Conservation (phyloP, 2,329 filamentous ascomycete species). For the Lachnellula occidentalis region DNA sequence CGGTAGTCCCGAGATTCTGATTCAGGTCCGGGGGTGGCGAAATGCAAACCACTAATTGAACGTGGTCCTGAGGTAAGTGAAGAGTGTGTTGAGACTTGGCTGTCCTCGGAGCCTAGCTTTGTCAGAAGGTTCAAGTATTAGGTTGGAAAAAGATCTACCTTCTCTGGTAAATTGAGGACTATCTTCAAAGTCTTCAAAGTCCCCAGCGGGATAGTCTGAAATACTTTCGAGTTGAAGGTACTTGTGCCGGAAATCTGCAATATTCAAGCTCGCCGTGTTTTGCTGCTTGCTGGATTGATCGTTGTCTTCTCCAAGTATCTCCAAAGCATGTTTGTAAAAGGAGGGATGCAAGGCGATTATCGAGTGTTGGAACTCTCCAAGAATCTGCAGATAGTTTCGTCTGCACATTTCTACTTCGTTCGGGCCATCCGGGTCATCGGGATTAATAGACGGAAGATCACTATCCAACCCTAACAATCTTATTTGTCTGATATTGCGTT, state of each 20-base stretch:
- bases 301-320: constrained; percentile 13
- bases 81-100: not conserved
- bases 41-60: too few relatives aligned
- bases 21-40: too few relatives aligned
- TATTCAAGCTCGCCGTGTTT: not conserved
- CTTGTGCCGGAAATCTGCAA: constrained; percentile 14
- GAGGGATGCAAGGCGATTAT: constrained; percentile 8
- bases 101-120: not conserved
- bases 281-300: not conserved
- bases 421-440: not conserved
- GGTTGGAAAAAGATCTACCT: not conserved
- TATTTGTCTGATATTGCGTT: constrained; percentile 2
- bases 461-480: constrained; percentile 1
- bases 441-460: not conserved
- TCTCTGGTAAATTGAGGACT: not conserved
- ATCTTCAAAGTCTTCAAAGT: not conserved
- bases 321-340: constrained; percentile 18
- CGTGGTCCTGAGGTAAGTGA: too few relatives aligned
- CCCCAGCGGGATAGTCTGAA: not conserved
- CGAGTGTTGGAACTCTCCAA: constrained; percentile 15
- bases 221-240: constrained; percentile 11
- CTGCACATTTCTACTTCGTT: constrained; percentile 1
- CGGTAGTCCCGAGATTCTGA: not conserved
- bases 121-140: not conserved
- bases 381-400: constrained; percentile 13